phyloP scores from a whole-genome alignment of 805 yeast genomes.

The Lipomyces yamadae region DNA sequence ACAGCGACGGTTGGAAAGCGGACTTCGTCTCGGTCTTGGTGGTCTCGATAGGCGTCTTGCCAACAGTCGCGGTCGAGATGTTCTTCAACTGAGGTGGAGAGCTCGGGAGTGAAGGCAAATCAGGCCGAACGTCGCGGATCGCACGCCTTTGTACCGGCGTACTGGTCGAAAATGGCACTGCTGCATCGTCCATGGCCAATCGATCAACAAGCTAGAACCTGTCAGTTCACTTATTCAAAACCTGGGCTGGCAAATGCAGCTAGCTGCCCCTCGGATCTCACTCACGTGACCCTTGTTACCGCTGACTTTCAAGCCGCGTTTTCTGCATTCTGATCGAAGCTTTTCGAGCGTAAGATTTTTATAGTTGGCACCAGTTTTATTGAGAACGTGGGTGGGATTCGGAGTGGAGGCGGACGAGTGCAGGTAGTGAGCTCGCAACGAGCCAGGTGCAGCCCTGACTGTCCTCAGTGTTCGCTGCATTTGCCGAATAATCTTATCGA shows the following conservation, averaged over 20 bases:
- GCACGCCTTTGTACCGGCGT: constrained; percentile 5
- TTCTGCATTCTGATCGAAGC: constrained; percentile 34
- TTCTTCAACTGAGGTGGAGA: constrained; percentile 9
- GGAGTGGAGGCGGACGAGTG: constrained; percentile 38
- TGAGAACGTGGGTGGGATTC: constrained; percentile 33
- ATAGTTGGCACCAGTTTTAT: constrained; percentile 28
- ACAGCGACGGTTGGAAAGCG: constrained; percentile 2
- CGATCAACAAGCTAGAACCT: constrained; percentile 35
- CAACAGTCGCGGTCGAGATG: constrained; percentile 12
- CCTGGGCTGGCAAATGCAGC: too few relatives aligned
- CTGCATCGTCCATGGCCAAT: constrained; percentile 29
- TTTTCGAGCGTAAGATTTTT: constrained; percentile 32
- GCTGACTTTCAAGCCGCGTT: constrained; percentile 38
- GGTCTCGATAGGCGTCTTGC: constrained; percentile 12
- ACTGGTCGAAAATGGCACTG: constrained; percentile 26
- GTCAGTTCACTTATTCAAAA: too few relatives aligned
- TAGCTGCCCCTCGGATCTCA: not conserved
- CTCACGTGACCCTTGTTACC: constrained; percentile 37
- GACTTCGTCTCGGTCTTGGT: constrained; percentile 9
- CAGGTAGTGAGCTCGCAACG: constrained; percentile 34
- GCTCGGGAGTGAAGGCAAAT: not conserved
- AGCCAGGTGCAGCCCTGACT: constrained; percentile 33
- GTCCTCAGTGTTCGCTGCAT: constrained; percentile 33
- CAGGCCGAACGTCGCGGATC: not conserved
- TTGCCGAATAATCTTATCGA: not conserved